A percentile compares a stretch with the other conserved stretches of the same genome.
phyloP scores from a whole-genome alignment of 108 stramenopile species.

The Bacterosira constricta region DNA sequence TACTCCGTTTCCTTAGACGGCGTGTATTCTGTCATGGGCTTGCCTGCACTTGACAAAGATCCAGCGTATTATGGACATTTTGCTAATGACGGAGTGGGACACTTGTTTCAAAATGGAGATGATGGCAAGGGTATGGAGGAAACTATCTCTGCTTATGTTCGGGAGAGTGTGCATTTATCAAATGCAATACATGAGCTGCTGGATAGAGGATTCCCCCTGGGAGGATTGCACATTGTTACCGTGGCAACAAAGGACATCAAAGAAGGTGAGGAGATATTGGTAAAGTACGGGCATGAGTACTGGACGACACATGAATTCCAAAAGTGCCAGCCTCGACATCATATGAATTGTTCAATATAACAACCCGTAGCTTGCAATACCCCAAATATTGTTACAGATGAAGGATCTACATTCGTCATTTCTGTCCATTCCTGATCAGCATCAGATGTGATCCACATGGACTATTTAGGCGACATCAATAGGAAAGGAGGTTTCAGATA shows the following conservation, averaged over 20 bases:
- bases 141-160: constrained; percentile 11
- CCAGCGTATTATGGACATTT: constrained; percentile 34
- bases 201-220: too few relatives aligned
- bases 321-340: too few relatives aligned
- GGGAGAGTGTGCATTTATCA: constrained; percentile 5
- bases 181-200: constrained; percentile 20
- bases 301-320: constrained; percentile 19
- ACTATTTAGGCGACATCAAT: too few relatives aligned
- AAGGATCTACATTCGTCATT: too few relatives aligned
- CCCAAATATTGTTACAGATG: too few relatives aligned
- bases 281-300: constrained; percentile 40
- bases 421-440: too few relatives aligned
- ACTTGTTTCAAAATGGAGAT: not conserved
- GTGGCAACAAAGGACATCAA: constrained; percentile 28
- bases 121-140: constrained; percentile 10
- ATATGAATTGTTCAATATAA: too few relatives aligned
- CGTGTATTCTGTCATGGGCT: constrained; percentile 29
- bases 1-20: constrained; percentile 5
- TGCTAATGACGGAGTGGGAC: constrained; percentile 44
- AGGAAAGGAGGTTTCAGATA: too few relatives aligned
- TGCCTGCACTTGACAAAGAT: constrained; percentile 21
- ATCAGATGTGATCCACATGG: too few relatives aligned
- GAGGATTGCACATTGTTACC: constrained; percentile 23
- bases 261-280: constrained; percentile 38
- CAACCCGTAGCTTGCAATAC: too few relatives aligned